Conservation (phyloP, 768 basidiomycete species). For the Amanita polypyramis region DNA sequence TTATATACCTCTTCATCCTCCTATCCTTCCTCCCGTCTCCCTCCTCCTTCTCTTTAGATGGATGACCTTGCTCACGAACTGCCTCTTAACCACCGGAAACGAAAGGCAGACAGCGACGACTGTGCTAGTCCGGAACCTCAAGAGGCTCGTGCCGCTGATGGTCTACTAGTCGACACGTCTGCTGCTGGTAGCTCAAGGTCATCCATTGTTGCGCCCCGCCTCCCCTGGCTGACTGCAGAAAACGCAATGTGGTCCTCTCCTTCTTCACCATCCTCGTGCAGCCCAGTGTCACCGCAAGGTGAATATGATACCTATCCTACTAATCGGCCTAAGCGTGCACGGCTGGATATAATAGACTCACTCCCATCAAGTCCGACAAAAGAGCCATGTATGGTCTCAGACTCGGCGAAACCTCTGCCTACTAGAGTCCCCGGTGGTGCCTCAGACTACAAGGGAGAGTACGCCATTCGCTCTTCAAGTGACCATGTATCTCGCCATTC, state of each 20-base stretch:
- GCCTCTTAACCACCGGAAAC: constrained; percentile 49
- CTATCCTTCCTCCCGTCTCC: constrained; percentile 11
- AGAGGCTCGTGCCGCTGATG: constrained; percentile 8
- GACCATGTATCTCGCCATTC: constrained; percentile 25
- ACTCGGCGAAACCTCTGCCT: constrained; percentile 15
- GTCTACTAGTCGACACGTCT: constrained; percentile 4
- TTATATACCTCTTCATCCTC: constrained; percentile 26
- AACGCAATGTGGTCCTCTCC: constrained; percentile 20
- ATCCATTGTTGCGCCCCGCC: constrained; percentile 25
- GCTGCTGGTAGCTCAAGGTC: constrained; percentile 1
- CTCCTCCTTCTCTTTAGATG: constrained; percentile 27
- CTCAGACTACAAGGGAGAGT: constrained; percentile 36
- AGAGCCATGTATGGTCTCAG: constrained; percentile 13
- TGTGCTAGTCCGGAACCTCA: constrained; percentile 13
- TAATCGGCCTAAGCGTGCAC: constrained; percentile 27
- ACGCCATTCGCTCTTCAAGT: constrained; percentile 32
- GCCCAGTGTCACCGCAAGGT: constrained; percentile 19
- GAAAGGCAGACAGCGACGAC: constrained; percentile 54
- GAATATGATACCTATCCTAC: constrained; percentile 13
- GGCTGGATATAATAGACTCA: constrained; percentile 25
- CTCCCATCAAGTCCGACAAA: constrained; percentile 11
- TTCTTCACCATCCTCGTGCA: constrained; percentile 21
- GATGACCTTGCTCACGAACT: constrained; percentile 50
- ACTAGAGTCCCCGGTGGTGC: constrained; percentile 27
- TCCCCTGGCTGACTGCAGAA: constrained; percentile 25